phyloP scores from a whole-genome alignment of 495 filamentous ascomycete species.

The Xylaria curta region DNA sequence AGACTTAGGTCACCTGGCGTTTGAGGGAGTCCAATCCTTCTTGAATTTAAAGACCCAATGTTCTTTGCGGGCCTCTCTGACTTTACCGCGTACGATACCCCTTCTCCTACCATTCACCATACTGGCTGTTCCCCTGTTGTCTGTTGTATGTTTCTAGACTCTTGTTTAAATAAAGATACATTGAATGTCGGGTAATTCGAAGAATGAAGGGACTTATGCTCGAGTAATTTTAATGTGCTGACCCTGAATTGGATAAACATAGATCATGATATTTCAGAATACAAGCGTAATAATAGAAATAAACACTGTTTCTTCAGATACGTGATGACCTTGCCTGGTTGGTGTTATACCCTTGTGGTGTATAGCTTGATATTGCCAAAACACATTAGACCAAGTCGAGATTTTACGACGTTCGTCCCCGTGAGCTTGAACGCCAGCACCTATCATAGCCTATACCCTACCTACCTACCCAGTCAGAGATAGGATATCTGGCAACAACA shows the following conservation, averaged over 20 bases:
- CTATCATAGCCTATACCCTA: not conserved
- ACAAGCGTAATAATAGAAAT: not conserved
- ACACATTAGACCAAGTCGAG: not conserved
- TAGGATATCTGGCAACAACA: not conserved
- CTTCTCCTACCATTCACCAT: not conserved
- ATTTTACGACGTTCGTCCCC: not conserved
- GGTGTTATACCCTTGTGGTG: not conserved
- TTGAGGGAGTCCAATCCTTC: not conserved
- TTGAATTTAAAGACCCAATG: not conserved
- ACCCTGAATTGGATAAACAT: not conserved
- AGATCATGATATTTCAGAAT: not conserved
- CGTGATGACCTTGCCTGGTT: too few relatives aligned
- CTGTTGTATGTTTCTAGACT: not conserved
- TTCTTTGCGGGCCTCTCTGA: not conserved
- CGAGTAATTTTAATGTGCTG: not conserved
- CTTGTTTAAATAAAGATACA: not conserved
- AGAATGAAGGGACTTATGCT: not conserved
- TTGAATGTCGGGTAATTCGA: not conserved
- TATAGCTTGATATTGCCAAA: not conserved
- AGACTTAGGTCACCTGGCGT: not conserved
- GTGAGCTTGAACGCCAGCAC: not conserved
- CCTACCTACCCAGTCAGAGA: not conserved
- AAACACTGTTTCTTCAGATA: too few relatives aligned
- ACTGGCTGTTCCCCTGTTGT: not conserved
- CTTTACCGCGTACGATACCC: constrained; percentile 25